Base-by-base conservation (phyloP, 2,329 filamentous ascomycete species). In the Phialophora chinensis region DNA sequence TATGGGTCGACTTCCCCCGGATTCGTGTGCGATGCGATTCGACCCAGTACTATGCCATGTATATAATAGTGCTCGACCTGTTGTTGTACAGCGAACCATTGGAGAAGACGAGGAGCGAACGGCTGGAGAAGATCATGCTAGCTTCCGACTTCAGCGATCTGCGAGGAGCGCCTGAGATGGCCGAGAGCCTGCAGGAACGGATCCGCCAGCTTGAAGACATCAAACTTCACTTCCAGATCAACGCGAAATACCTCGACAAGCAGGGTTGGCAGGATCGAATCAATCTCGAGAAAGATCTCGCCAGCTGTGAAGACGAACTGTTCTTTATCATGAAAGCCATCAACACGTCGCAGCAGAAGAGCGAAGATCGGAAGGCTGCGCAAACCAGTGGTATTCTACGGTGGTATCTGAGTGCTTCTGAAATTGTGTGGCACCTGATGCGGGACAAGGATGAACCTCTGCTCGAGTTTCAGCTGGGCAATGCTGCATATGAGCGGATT, bases 241-340 rank as follows among this genome's bases (percentile, higher is more conserved):
- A 98, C 76, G 90, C 92, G 38, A 91, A 90, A 73, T 91, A 91
- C 67, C 85, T 99, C 29, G 94, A 98, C 77, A 89, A 89, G 74
- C 88, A 91, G 74, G 93, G 93, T 14, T 98, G 94, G 93, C 88
- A 95, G 75, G 94, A 98, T 75, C 88, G 93, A 38, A 84, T 97
- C 66, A 82, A 89, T n/a, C 85, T 99, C 52, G 95, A 99, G 75
- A 90, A 91, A 60, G 95, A 99, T 75, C 82, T 99, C 59, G 87
- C 92, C 10, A 88, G 88, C 23, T 97, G 92, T 74, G 95, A 98
- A 77, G 95, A 99, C 74, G 96, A 99, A 78, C 81, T 99, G 8
- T 99, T 99, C 84, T 99, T 99, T 81, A 91, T 99, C 83, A 98
- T 99, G 95, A 98, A 99, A 75, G 96, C 95, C 47, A 99, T 99